Conservation (phyloP, 805 yeast genomes). For the Tetrapisispora pingtungensis region DNA sequence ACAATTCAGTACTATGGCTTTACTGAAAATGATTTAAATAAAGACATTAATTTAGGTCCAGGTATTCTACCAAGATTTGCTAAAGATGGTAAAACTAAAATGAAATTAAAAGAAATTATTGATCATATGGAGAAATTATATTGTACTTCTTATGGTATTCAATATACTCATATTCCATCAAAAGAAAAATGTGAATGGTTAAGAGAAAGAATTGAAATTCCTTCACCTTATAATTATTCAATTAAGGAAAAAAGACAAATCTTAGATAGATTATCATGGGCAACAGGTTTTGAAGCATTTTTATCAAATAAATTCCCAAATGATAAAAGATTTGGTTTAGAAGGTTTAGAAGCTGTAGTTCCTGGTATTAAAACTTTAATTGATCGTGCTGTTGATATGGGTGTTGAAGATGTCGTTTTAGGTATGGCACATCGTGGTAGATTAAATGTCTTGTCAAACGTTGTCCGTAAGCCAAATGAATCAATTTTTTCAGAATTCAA, state of each 20-base stretch:
- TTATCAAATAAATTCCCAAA: slow-evolving; percentile 93
- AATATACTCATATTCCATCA: slow-evolving; percentile 93
- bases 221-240: slow-evolving; percentile 71
- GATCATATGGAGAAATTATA: slow-evolving; percentile 71
- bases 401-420: slow-evolving; percentile 90
- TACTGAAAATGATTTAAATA: slow-evolving; percentile 74
- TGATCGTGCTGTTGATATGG: slow-evolving; percentile 84
- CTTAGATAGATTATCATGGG: slow-evolving; percentile 93
- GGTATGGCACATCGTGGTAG: slow-evolving; percentile 99
- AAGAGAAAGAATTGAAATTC: slow-evolving; percentile 91
- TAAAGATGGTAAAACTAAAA: slow-evolving; percentile 42
- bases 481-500: slow-evolving; percentile 93
- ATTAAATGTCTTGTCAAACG: slow-evolving; percentile 93
- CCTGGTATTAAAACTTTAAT: slow-evolving; percentile 96
- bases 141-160: slow-evolving; percentile 84
- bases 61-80: slow-evolving; percentile 94
- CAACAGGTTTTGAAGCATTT: slow-evolving; percentile 87
- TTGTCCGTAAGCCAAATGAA: slow-evolving; percentile 97
- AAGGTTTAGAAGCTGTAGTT: slow-evolving; percentile 94
- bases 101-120: slow-evolving; percentile 73
- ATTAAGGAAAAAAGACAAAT: slow-evolving; percentile 92
- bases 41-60: slow-evolving; percentile 85
- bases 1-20: slow-evolving; percentile 89
- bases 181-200: slow-evolving; percentile 97
- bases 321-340: slow-evolving; percentile 96